These are phyloP conservation scores for Astragalus membranaceus DNA, from an alignment of 306 rosid species.

Conservation along the genomic window DNA sequence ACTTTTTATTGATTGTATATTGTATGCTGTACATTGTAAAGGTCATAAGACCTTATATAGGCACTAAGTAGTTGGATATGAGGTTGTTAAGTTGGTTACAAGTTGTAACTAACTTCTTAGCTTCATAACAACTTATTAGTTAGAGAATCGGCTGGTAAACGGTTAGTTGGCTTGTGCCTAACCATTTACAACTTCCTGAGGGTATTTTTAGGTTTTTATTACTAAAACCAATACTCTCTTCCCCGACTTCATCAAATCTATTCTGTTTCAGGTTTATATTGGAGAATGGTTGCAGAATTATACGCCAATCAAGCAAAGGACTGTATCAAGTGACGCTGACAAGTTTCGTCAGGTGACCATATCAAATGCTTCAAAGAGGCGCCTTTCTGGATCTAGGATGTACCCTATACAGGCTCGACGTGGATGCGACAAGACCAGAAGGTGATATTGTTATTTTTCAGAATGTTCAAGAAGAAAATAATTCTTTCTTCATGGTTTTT, in stretches of 20 bases:
- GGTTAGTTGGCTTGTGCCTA: too few relatives aligned
- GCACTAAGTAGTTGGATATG: too few relatives aligned
- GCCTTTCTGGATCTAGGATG: constrained; percentile 61
- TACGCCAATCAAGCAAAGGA: constrained; percentile 44
- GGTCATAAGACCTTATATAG: too few relatives aligned
- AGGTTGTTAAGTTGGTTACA: too few relatives aligned
- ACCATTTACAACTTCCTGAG: too few relatives aligned
- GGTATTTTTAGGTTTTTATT: too few relatives aligned
- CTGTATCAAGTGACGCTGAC: constrained; percentile 42
- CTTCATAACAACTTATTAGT: too few relatives aligned
- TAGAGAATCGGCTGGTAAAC: too few relatives aligned
- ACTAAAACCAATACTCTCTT: too few relatives aligned
- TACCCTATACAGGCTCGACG: constrained; percentile 25
- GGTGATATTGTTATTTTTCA: neutral
- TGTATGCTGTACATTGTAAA: too few relatives aligned
- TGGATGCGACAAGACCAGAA: neutral
- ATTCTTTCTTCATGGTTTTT: neutral
- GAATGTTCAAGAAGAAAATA: neutral
- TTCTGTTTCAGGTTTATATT: constrained; percentile 50
- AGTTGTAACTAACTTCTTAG: too few relatives aligned
- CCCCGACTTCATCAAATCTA: neutral
- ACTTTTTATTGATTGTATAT: too few relatives aligned
- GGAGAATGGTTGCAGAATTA: constrained; percentile 84
- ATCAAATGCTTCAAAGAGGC: constrained; percentile 78
- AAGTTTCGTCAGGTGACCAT: constrained; percentile 60